Percentiles rank a stretch among this genome's conserved stretches.
Conservation (phyloP, 345 rosid species). For the Hibiscus tridactylites region DNA sequence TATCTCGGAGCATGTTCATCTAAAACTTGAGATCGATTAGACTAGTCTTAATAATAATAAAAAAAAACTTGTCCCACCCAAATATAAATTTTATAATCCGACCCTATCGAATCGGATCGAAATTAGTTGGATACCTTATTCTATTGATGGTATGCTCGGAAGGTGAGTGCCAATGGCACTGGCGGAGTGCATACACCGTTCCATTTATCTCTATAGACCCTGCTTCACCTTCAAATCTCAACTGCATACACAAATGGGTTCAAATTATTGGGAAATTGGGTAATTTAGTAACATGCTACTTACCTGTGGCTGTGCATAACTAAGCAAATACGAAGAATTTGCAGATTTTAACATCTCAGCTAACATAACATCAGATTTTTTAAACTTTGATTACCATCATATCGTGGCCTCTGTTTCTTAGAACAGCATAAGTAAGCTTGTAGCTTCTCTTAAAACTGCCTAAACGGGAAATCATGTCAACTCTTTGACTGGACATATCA, state of each 20-base stretch:
- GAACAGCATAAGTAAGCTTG: neutral
- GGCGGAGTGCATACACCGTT: neutral
- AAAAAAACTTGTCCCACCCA: too few species aligned
- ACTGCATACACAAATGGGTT: neutral
- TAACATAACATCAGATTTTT: too few species aligned
- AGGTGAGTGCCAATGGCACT: neutral
- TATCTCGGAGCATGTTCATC: too few species aligned
- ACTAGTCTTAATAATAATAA: too few species aligned
- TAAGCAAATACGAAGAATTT: too few species aligned
- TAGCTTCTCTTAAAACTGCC: neutral
- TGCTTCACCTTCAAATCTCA: neutral
- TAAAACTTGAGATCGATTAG: too few species aligned
- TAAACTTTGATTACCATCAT: neutral
- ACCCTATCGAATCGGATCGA: too few species aligned
- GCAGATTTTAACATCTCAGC: neutral
- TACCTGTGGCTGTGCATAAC: too few species aligned
- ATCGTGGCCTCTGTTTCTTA: neutral
- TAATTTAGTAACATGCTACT: too few species aligned
- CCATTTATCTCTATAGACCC: neutral
- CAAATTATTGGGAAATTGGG: neutral
- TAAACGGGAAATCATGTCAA: neutral
- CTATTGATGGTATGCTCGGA: neutral
- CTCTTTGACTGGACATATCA: neutral
- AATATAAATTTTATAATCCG: too few species aligned
- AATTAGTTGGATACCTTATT: neutral